These are phyloP conservation scores for Vicia villosa DNA, from an alignment of 306 rosid species.

Conservation along the genomic window DNA sequence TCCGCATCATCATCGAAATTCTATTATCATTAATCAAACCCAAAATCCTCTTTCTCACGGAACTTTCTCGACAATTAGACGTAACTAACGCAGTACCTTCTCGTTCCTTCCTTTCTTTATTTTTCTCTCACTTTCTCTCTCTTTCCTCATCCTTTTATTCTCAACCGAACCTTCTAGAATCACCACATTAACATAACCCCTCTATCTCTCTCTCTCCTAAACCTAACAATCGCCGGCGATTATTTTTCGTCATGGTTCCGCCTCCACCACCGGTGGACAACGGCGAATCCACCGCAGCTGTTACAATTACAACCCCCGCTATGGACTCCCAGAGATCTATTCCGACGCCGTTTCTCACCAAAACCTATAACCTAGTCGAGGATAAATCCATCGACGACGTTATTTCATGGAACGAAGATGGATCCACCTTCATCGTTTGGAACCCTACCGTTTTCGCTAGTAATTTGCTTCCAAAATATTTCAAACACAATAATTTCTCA, in stretches of 20 bases:
- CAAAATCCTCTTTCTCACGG: conserved; percentile 41
- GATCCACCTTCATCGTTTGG: conserved; percentile 93
- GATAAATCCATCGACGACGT: conserved; percentile 73
- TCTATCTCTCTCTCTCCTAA: not conserved
- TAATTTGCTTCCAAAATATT: conserved; percentile 81
- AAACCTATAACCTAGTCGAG: conserved; percentile 78
- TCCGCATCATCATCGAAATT: not conserved
- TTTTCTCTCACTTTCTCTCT: conserved; percentile 13
- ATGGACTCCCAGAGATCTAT: conserved; percentile 53
- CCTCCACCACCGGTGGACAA: conserved; percentile 44
- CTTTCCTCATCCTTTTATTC: conserved; percentile 34
- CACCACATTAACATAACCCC: conserved; percentile 12
- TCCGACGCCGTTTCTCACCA: conserved; percentile 85
- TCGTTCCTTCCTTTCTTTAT: conserved; percentile 44
- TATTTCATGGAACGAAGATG: conserved; percentile 88
- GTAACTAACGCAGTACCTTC: conserved; percentile 57
- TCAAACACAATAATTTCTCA: conserved; percentile 93
- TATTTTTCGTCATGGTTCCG: conserved; percentile 48
- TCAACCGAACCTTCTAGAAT: conserved; percentile 79
- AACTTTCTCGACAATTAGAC: conserved; percentile 63
- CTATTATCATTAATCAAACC: not conserved
- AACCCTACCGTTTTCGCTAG: conserved; percentile 85
- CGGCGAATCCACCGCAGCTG: conserved; percentile 38
- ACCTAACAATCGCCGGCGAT: not conserved
- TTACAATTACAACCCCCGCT: not conserved